Evolutionary conservation across 495 filamentous ascomycete species (phyloP).

Genomic region (Rhizodiscina lignyota): DNA sequence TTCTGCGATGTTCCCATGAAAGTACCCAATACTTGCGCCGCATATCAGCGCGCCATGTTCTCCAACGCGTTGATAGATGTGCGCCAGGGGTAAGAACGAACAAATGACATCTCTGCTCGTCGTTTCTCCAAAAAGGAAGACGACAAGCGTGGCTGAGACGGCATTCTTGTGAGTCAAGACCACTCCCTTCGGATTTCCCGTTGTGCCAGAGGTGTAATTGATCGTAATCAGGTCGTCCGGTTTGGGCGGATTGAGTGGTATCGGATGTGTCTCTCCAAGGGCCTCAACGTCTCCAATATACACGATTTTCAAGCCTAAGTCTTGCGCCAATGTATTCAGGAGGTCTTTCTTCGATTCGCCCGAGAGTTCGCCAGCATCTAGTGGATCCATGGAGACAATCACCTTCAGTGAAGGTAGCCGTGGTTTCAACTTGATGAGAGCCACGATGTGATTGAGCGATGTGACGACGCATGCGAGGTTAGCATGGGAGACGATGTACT

Average conservation of each 20-base stretch:
- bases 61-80: conserved; percentile 75
- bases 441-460: conserved; percentile 70
- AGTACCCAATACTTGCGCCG: conserved; percentile 74
- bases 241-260: conserved; percentile 48
- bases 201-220: conserved; percentile 97
- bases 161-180: conserved; percentile 70
- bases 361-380: conserved; percentile 61
- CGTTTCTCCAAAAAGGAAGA: conserved; percentile 34
- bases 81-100: conserved; percentile 87
- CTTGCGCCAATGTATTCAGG: conserved; percentile 53
- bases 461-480: conserved; percentile 59
- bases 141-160: conserved; percentile 49
- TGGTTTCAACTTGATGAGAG: conserved; percentile 60
- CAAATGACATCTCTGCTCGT: conserved; percentile 39
- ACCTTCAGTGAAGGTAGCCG: conserved; percentile 66
- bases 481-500: conserved; percentile 91
- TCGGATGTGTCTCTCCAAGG: conserved; percentile 43
- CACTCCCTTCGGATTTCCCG: conserved; percentile 87
- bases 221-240: conserved; percentile 76
- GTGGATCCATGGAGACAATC: conserved; percentile 76
- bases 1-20: conserved; percentile 78
- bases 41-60: conserved; percentile 62
- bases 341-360: conserved; percentile 67
- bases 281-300: conserved; percentile 64
- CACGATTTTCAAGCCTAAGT: conserved; percentile 58